Evolutionary conservation across 2,329 filamentous ascomycete genomes (phyloP).

Genomic region (Teratosphaeria zuluensis): DNA sequence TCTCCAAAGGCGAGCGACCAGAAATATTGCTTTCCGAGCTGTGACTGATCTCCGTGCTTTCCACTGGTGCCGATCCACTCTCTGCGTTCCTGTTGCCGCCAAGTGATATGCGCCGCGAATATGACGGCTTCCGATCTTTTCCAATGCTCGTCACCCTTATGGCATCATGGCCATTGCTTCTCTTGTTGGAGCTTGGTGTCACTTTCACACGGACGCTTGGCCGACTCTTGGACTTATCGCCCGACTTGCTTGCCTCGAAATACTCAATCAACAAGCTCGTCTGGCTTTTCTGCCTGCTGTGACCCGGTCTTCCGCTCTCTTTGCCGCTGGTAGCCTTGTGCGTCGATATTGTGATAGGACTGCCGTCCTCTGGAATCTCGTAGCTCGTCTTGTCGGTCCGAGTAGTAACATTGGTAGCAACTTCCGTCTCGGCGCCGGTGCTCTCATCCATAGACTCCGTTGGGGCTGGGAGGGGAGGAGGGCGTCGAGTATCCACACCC

Average conservation of each 20-base stretch:
- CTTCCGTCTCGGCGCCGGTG: slow-evolving; percentile 37
- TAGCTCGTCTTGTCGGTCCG: slow-evolving; percentile 63
- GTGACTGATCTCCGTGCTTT: slow-evolving; percentile 49
- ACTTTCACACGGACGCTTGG: slow-evolving; percentile 75
- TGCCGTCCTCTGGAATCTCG: slow-evolving; percentile 77
- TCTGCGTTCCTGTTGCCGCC: slow-evolving; percentile 34
- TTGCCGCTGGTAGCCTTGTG: slow-evolving; percentile 41
- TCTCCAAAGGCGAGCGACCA: slow-evolving; percentile 65
- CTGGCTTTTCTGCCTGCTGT: slow-evolving; percentile 57
- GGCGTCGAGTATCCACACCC: slow-evolving; percentile 34
- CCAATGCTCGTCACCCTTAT: slow-evolving; percentile 80
- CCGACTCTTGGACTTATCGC: slow-evolving; percentile 52
- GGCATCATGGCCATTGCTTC: slow-evolving; percentile 50
- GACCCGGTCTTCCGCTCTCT: slow-evolving; percentile 42
- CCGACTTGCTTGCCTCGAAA: slow-evolving; percentile 71
- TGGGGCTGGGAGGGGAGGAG: slow-evolving; percentile 61
- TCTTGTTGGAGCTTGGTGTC: slow-evolving; percentile 60
- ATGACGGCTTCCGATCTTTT: slow-evolving; percentile 61
- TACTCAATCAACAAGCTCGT: slow-evolving; percentile 91
- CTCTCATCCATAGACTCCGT: slow-evolving; percentile 58
- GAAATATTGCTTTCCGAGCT: slow-evolving; percentile 72
- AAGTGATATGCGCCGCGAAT: slow-evolving; percentile 58
- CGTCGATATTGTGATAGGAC: slow-evolving; percentile 84
- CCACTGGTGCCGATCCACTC: slow-evolving; percentile 14
- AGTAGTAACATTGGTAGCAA: slow-evolving; percentile 59